Conservation (phyloP, 2,329 filamentous ascomycete species). For the Helminthosporium solani region DNA sequence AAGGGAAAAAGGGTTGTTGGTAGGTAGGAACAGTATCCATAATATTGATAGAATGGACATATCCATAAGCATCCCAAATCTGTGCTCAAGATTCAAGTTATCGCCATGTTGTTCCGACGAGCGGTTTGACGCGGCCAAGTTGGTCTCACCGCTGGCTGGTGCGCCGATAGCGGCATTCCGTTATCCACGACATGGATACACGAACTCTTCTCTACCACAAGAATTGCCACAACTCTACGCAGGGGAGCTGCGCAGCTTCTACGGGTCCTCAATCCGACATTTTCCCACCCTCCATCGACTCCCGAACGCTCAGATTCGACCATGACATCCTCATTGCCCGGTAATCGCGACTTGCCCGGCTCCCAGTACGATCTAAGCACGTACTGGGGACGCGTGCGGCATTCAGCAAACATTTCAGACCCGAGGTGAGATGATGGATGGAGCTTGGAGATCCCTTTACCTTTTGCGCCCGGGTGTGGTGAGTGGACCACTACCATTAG, state of each 20-base stretch:
- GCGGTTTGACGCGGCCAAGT: background rate
- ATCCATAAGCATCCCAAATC: no score
- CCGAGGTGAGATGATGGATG: constrained; percentile 73
- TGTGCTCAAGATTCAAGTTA: no score
- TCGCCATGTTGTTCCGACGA: no score
- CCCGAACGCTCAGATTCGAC: background rate
- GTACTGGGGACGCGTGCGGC: constrained; percentile 91
- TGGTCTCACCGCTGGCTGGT: no score
- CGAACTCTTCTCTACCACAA: constrained; percentile 6
- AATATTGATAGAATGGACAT: no score
- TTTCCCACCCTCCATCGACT: background rate
- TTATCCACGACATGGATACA: constrained; percentile 6
- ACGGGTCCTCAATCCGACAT: background rate
- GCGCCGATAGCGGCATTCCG: constrained; percentile 12
- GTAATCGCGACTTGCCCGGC: constrained; percentile 77
- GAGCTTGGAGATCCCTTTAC: constrained; percentile 18
- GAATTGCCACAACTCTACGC: background rate
- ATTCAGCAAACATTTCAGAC: constrained; percentile 87
- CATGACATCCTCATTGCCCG: constrained; percentile 64
- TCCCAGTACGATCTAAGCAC: constrained; percentile 91
- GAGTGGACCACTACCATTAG: constrained; percentile 38
- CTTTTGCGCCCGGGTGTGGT: constrained; percentile 33
- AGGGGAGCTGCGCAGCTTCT: background rate
- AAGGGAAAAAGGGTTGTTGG: background rate
- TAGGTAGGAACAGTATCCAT: background rate